Conservation (phyloP, 345 rosid genomes). For the Raphanus sativus region DNA sequence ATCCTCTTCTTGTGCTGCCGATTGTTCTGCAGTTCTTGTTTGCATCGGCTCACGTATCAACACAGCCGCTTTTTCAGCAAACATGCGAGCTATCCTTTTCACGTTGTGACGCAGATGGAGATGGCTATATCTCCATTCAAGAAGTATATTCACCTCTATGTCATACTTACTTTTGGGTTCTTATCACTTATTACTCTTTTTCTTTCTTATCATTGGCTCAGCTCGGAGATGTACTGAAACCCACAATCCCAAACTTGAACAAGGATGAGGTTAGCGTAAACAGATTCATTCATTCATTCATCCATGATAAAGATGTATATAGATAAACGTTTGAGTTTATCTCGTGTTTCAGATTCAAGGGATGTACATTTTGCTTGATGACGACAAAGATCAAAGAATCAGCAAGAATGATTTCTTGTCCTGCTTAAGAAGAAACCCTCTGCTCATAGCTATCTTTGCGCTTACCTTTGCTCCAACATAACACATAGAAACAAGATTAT, state of each 20-base stretch:
- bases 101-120: conserved; percentile 51
- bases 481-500: conserved; percentile 13
- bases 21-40: conserved; percentile 69
- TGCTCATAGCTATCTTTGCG: conserved; percentile 65
- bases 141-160: conserved; percentile 50
- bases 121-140: conserved; percentile 52
- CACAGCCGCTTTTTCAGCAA: conserved; percentile 60
- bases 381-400: conserved; percentile 53
- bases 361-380: conserved; percentile 55
- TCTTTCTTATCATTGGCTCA: conserved; percentile 35
- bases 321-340: background rate
- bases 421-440: conserved; percentile 68
- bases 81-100: conserved; percentile 67
- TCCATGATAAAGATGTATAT: background rate
- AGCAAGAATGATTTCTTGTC: conserved; percentile 53
- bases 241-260: conserved; percentile 51
- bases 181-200: conserved; percentile 18
- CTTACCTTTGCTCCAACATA: conserved; percentile 35
- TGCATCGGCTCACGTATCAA: conserved; percentile 75
- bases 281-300: background rate
- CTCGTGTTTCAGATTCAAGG: conserved; percentile 49
- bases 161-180: conserved; percentile 5
- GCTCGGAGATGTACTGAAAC: conserved; percentile 64
- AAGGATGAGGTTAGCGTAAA: conserved; percentile 55
- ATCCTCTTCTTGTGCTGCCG: conserved; percentile 10